phyloP scores from a whole-genome alignment of 2,329 filamentous ascomycete genomes.

The Fusarium sp. region DNA sequence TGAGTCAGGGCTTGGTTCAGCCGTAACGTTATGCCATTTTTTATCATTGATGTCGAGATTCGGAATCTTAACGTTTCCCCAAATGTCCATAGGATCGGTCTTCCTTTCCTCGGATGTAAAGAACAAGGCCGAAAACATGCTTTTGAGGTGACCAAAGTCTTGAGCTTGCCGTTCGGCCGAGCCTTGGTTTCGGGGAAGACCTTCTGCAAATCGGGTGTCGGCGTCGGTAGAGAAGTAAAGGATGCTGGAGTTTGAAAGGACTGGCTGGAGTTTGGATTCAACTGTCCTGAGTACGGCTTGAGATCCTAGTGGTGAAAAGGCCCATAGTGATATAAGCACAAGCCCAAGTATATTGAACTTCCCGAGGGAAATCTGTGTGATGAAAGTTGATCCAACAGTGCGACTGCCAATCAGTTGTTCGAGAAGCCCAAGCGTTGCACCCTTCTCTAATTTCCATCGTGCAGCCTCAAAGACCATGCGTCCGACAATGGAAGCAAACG shows the following conservation, averaged over 20 bases:
- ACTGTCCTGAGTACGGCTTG: neutral
- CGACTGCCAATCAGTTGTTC: slow-evolving; percentile 28
- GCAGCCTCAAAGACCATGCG: slow-evolving; percentile 14
- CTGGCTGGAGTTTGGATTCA: neutral
- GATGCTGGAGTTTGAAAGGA: neutral
- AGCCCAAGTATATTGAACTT: neutral
- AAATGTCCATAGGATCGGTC: too few relatives aligned
- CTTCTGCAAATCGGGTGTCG: too few relatives aligned
- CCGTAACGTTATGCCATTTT: too few relatives aligned
- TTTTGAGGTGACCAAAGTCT: too few relatives aligned
- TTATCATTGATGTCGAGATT: too few relatives aligned
- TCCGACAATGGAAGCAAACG: slow-evolving; percentile 15
- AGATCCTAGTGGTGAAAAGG: neutral
- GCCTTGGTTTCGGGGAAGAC: too few relatives aligned
- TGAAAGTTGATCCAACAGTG: slow-evolving; percentile 6
- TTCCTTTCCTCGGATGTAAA: too few relatives aligned
- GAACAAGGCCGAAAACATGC: too few relatives aligned
- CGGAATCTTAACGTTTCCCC: too few relatives aligned
- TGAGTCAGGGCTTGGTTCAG: too few relatives aligned
- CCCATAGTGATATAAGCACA: neutral
- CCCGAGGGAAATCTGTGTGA: neutral
- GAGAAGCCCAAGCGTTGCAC: neutral
- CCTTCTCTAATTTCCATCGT: slow-evolving; percentile 19
- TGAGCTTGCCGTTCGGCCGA: too few relatives aligned
- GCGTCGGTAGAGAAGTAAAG: neutral